A percentile compares a stretch with the other conserved stretches of the same genome.
Conservation (phyloP, 208 protist genomes). For the Wallacemonas sp. region DNA sequence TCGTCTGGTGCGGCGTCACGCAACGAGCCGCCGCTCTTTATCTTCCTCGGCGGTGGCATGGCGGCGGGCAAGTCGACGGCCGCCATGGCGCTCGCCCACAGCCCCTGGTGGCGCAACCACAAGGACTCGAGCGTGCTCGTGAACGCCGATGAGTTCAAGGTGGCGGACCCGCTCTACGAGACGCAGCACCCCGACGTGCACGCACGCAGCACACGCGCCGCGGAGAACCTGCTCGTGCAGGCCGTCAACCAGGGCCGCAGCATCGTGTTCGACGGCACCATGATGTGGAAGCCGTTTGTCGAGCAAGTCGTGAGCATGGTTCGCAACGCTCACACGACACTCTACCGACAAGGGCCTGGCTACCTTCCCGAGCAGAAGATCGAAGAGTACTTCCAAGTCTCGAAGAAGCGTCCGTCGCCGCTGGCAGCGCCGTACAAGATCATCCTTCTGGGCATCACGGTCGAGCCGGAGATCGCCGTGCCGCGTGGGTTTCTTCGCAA, state of each 20-base stretch:
- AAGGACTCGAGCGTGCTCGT: conserved; percentile 79
- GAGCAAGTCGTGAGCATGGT: conserved; percentile 80
- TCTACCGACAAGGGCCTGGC: conserved; percentile 73
- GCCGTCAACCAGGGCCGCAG: conserved; percentile 80
- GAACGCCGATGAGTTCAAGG: conserved; percentile 87
- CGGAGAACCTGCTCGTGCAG: conserved; percentile 79
- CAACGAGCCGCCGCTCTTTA: conserved; percentile 66
- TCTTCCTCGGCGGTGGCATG: conserved; percentile 90
- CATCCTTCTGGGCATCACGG: conserved; percentile 78
- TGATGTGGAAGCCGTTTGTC: conserved; percentile 91
- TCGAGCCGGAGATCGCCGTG: conserved; percentile 84
- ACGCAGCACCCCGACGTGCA: conserved; percentile 32
- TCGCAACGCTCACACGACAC: conserved; percentile 63
- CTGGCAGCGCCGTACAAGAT: conserved; percentile 72
- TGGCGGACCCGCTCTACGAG: conserved; percentile 30
- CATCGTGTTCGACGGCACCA: conserved; percentile 88
- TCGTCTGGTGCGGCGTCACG: not conserved
- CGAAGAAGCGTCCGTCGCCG: conserved; percentile 31
- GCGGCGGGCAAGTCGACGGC: conserved; percentile 88
- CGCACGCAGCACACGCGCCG: conserved; percentile 67
- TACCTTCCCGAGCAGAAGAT: conserved; percentile 39
- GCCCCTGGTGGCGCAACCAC: conserved; percentile 71
- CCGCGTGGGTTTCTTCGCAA: conserved; percentile 84
- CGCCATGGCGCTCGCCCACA: conserved; percentile 65
- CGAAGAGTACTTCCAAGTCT: conserved; percentile 72